phyloP scores from a whole-genome alignment of 805 yeast genomes.

The Tanozyma kutaoensis region DNA sequence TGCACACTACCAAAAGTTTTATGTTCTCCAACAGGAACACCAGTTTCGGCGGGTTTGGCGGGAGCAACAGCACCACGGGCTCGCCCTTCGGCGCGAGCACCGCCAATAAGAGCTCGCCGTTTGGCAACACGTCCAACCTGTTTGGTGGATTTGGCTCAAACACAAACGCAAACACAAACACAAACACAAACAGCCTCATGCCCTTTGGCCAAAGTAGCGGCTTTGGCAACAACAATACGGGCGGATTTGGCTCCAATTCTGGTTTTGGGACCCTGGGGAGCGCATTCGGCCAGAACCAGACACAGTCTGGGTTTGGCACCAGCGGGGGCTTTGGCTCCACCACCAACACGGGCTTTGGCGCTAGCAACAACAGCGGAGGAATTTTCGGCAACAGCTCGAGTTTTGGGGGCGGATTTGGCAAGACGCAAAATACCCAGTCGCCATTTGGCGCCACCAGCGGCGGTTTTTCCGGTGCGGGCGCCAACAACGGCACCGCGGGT shows the following conservation, averaged over 20 bases:
- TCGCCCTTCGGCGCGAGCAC: conserved; percentile 14
- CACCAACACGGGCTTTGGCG: no score
- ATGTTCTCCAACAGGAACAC: no score
- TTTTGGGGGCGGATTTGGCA: no score
- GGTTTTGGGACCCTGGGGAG: no score
- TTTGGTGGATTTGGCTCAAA: no score
- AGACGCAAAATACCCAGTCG: neutral
- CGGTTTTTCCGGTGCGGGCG: no score
- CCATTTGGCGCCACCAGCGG: neutral
- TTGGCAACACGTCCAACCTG: conserved; percentile 5
- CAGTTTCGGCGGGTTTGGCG: conserved; percentile 43
- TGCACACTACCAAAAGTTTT: no score
- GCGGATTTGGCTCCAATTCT: conserved; percentile 10
- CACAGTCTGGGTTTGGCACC: conserved; percentile 3
- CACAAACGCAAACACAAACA: no score
- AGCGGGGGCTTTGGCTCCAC: conserved; percentile 18
- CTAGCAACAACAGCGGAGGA: no score
- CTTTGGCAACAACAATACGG: conserved; percentile 8
- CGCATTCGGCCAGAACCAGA: conserved; percentile 10
- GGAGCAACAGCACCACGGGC: conserved; percentile 10
- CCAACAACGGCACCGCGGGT: conserved; percentile 59
- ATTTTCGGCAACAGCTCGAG: no score
- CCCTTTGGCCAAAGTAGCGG: conserved; percentile 4
- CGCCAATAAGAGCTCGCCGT: conserved; percentile 5
- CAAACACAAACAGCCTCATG: no score